A percentile compares a stretch with the other conserved stretches of the same genome.
These are phyloP conservation scores for Globisporangium heterothallicum DNA, from an alignment of 352 stramenopile species.

Conservation along the genomic window DNA sequence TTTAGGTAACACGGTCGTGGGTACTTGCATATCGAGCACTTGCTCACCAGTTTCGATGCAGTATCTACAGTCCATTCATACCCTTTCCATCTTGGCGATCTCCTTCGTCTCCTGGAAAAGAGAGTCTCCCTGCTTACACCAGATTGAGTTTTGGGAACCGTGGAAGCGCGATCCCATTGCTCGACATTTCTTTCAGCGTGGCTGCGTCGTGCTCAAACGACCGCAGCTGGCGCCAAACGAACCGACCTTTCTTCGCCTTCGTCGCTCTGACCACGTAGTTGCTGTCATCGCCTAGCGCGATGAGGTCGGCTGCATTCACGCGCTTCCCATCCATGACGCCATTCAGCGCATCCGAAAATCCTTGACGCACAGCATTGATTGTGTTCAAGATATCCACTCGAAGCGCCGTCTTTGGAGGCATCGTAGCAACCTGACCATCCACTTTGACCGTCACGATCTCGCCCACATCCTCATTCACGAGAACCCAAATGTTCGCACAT, in stretches of 20 bases:
- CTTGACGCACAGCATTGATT: slow-evolving; percentile 46
- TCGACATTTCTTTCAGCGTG: slow-evolving; percentile 15
- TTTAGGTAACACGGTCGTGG: no score
- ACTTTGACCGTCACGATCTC: slow-evolving; percentile 68
- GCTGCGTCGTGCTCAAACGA: slow-evolving; percentile 25
- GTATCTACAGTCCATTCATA: no score
- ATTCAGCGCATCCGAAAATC: slow-evolving; percentile 52
- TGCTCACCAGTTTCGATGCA: no score
- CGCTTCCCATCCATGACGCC: slow-evolving; percentile 17
- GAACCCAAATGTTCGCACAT: slow-evolving; percentile 58
- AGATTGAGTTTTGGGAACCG: slow-evolving; percentile 22
- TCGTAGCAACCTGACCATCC: slow-evolving; percentile 39
- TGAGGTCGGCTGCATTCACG: slow-evolving; percentile 29
- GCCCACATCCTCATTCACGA: slow-evolving; percentile 34
- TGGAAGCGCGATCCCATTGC: slow-evolving; percentile 19
- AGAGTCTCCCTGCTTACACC: no score
- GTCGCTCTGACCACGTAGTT: slow-evolving; percentile 35
- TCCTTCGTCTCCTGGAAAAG: no score
- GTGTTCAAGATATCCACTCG: slow-evolving; percentile 28
- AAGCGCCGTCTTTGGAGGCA: slow-evolving; percentile 44
- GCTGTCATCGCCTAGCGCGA: slow-evolving; percentile 40
- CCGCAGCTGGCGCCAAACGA: slow-evolving; percentile 45
- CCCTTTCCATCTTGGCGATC: no score
- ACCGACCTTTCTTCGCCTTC: slow-evolving; percentile 30
- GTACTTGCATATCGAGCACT: no score